Evolutionary conservation across 2,329 filamentous ascomycete species (phyloP), one percentile per base, ranked within the genome.

Genomic region (Lecanicillium sp.): DNA sequence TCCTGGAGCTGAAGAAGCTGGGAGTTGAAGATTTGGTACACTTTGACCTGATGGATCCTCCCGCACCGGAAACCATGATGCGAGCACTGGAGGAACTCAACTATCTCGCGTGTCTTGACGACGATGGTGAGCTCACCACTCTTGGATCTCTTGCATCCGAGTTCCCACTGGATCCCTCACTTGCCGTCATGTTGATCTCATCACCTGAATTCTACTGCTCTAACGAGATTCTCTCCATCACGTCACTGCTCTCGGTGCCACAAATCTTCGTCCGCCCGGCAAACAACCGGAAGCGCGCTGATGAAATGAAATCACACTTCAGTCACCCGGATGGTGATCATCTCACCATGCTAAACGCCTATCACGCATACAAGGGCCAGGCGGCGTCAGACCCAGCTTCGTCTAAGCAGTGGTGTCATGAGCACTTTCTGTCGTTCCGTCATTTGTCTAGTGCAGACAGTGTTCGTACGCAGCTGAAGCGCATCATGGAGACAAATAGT

Each of bases 121-220:
- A 98, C 52, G 90, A 98, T 49, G 92, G 92, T 51, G 85, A 95
- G 54, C 75, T 98, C 43, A 98, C 92, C 2, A 67, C 75, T 4
- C 74, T 98, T 4, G 92, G 92, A 39, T 77, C 82, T 43, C 70
- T 95, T 42, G 90, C 92, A 1, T 95, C 92, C 4, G 88, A 95
- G 49, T 98, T 96, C 55, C 92, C 92, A 27, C 76, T 98, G 16
- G 94, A 98, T 58, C 92, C 92, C 2, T 80, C 88, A 1, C 70
- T 98, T 25, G 92, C 92, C 1, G 94, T 98, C 46, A 96, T 98
- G 92, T 75, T 98, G 42, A 95, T 98, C 59, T 89, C 84, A 9
- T 95, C 89, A 7, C 90, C 92, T 9, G 92, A 98, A 56, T 98
- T 98, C 63, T 94, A 92, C 67, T 98, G 92, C 71, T 95, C 89